Percentiles rank a stretch among this genome's conserved stretches.
These are phyloP conservation scores for Aspergillus bridgeri DNA, from an alignment of 495 filamentous ascomycete genomes.

Conservation along the genomic window DNA sequence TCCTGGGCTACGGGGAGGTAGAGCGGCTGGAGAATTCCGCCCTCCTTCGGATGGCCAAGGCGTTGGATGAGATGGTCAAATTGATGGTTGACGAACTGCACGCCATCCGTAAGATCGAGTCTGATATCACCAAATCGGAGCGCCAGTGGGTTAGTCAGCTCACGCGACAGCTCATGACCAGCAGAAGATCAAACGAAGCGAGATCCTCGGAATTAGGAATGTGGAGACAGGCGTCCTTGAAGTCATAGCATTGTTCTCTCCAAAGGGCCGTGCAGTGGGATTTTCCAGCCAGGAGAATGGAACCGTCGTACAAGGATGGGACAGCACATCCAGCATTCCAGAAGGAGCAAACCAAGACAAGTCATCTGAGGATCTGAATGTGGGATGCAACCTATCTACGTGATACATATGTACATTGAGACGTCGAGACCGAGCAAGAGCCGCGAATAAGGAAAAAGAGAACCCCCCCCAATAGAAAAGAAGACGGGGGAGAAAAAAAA, in stretches of 20 bases:
- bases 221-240: constrained; percentile 18
- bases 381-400: neutral
- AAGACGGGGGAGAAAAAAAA: neutral
- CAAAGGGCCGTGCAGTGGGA: neutral
- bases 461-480: too few relatives aligned
- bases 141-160: constrained; percentile 32
- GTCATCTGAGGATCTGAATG: neutral
- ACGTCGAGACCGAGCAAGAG: neutral
- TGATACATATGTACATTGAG: neutral
- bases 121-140: constrained; percentile 38
- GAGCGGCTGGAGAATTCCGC: constrained; percentile 32
- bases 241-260: neutral
- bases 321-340: neutral
- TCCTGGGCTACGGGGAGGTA: constrained; percentile 34
- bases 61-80: constrained; percentile 31
- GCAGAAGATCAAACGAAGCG: constrained; percentile 9
- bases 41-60: constrained; percentile 28
- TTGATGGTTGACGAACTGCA: constrained; percentile 45
- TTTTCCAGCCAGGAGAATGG: neutral
- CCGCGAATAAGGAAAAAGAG: too few relatives aligned
- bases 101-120: constrained; percentile 40
- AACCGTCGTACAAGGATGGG: too few relatives aligned
- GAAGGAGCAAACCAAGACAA: neutral
- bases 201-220: constrained; percentile 14
- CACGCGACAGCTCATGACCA: constrained; percentile 26